These are phyloP conservation scores for Boeremia exigua DNA, from an alignment of 2,329 filamentous ascomycete genomes.

Conservation along the genomic window DNA sequence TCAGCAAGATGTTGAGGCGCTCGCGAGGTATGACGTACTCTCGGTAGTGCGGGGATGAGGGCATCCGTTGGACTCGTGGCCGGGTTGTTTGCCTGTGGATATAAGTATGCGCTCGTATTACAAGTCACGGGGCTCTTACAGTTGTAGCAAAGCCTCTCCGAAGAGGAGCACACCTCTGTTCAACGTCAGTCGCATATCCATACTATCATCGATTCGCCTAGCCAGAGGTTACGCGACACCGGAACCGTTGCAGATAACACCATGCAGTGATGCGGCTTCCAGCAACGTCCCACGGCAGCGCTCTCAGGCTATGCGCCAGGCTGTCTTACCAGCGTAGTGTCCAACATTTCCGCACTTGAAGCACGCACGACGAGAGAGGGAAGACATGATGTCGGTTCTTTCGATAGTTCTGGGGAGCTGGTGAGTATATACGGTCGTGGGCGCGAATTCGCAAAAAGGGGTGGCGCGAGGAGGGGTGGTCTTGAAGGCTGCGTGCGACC, in stretches of 20 bases:
- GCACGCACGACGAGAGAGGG: slow-evolving; percentile 60
- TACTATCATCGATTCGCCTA: slow-evolving; percentile 7
- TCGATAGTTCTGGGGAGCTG: slow-evolving; percentile 30
- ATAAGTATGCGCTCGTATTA: slow-evolving; percentile 19
- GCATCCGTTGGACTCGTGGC: slow-evolving; percentile 98
- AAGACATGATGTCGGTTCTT: slow-evolving; percentile 56
- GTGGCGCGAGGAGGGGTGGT: slow-evolving; percentile 24
- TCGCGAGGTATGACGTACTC: slow-evolving; percentile 58
- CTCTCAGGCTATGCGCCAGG: slow-evolving; percentile 21
- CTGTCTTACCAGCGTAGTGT: slow-evolving; percentile 57
- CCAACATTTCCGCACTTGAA: slow-evolving; percentile 62
- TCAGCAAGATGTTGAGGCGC: slow-evolving; percentile 2
- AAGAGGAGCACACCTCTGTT: slow-evolving; percentile 92
- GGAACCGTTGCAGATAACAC: slow-evolving; percentile 11
- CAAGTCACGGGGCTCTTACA: slow-evolving; percentile 64
- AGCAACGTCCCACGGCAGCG: slow-evolving; percentile 28
- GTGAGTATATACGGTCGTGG: slow-evolving; percentile 27
- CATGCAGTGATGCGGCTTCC: slow-evolving; percentile 22
- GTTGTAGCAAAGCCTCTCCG: slow-evolving; percentile 99
- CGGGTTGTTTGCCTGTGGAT: slow-evolving; percentile 76
- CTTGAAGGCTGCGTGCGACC: slow-evolving; percentile 27
- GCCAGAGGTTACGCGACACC: slow-evolving; percentile 28
- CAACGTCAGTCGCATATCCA: slow-evolving; percentile 30
- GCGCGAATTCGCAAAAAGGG: slow-evolving; percentile 23
- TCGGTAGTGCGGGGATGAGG: slow-evolving; percentile 96